A percentile compares a stretch with the other conserved stretches of the same genome.
Evolutionary conservation across 2,329 filamentous ascomycete genomes (phyloP).

Genomic region (Penicillium sp.): DNA sequence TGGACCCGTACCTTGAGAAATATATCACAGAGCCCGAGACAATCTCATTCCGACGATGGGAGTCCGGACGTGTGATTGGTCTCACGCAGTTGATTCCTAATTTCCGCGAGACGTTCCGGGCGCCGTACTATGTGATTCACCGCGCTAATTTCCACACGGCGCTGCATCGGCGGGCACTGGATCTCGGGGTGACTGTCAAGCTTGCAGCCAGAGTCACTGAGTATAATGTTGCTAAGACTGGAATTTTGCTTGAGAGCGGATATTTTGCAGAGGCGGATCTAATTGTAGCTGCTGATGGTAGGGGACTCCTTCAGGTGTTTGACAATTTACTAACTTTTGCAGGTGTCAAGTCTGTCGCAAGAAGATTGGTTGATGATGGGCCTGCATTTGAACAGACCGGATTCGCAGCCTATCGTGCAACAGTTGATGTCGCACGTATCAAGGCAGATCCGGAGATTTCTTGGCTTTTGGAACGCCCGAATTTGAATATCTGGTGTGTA

Average conservation of each 20-base stretch:
- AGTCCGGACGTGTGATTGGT: conserved; percentile 32
- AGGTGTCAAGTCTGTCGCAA: conserved; percentile 24
- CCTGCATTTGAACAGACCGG: conserved; percentile 22
- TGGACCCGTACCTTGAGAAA: conserved; percentile 26
- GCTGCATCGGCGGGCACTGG: conserved; percentile 11
- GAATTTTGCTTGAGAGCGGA: conserved; percentile 9
- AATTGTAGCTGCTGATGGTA: conserved; percentile 24
- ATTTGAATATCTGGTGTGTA: conserved; percentile 41
- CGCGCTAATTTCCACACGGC: conserved; percentile 29
- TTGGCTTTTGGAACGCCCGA: conserved; percentile 40
- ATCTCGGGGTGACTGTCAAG: conserved; percentile 17
- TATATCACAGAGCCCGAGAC: conserved; percentile 29
- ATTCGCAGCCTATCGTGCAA: conserved; percentile 45
- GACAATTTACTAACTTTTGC: not conserved
- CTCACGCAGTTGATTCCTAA: conserved; percentile 33
- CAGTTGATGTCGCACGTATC: conserved; percentile 41
- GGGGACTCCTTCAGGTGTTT: too few species aligned
- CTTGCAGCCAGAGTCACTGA: conserved; percentile 12
- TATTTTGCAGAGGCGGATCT: conserved; percentile 10
- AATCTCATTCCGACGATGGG: conserved; percentile 39
- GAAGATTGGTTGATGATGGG: not conserved
- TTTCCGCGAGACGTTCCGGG: conserved; percentile 32
- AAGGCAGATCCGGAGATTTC: conserved; percentile 34
- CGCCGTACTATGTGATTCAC: conserved; percentile 21
- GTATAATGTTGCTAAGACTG: conserved; percentile 11